Base-by-base conservation (phyloP, 2,329 filamentous ascomycete species). In the Ophiostoma quercus region DNA sequence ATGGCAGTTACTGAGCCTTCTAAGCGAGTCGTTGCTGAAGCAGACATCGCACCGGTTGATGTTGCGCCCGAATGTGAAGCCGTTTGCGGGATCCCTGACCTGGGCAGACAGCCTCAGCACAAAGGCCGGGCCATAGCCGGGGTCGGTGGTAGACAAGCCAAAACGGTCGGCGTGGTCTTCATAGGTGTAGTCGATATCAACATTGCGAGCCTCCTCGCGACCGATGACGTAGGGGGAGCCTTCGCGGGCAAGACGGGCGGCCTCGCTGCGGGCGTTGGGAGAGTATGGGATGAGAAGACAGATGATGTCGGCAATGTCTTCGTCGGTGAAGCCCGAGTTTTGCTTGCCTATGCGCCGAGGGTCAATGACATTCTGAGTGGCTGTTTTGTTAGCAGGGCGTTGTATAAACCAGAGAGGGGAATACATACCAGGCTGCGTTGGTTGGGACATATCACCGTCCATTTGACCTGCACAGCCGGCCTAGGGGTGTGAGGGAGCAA, bases 41-140 rank as follows among this genome's bases (percentile, higher is more conserved):
- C 85, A 85, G 66, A 94, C 80, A 71, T 99, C 95, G 78, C 92
- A 95, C 43, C 86, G 84, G 65, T 78, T 75, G 0, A 79, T 74
- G 76, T 95, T 94, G 69, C 95, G 88, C 39, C 95, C 95, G 79
- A 99, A 98, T 62, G 87, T 85, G 79, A 96, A 98, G 51, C 95
- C 95, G 68, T 87, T 80, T 2, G 82, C 76, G 7, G 89, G 87
- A 74, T 91, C 85, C 76, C 90, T 91, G 71, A 92, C 83, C 6
- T 81, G 78, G 6, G 91, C 89, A 0, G 93, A 96, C 73, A 97
- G 85, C 68, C 92, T 87, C 66, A 98, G 82, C 2, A 92, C 92
- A 67, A 98, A 86, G 76, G 94, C 92, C 75, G 88, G 82, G 72
- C 83, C 83, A 3, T 69, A 54, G 54, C 84, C 83, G 51, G 84